These are phyloP conservation scores for Gastrolobium bilobum DNA, from an alignment of 306 rosid genomes.

Conservation along the genomic window DNA sequence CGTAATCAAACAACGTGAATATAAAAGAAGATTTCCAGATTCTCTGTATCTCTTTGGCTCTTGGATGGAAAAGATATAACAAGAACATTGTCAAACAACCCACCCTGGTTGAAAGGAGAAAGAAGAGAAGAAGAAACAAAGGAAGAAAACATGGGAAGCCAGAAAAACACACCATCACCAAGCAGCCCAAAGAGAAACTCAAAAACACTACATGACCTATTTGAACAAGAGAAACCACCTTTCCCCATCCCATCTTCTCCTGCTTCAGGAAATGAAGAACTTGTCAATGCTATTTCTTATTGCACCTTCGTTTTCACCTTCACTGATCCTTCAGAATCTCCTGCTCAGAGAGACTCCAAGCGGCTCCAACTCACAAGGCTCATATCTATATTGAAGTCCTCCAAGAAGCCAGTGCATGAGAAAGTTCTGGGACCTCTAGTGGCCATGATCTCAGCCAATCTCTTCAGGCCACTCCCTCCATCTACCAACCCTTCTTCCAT, in stretches of 20 bases:
- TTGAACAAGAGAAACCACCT: slow-evolving; percentile 53
- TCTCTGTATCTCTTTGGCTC: slow-evolving; percentile 29
- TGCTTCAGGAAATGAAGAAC: slow-evolving; percentile 59
- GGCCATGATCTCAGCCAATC: slow-evolving; percentile 65
- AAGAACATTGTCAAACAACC: slow-evolving; percentile 9
- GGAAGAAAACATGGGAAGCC: slow-evolving; percentile 51
- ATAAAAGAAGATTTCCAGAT: slow-evolving; percentile 8
- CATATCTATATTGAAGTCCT: slow-evolving; percentile 59
- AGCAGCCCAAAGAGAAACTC: slow-evolving; percentile 45
- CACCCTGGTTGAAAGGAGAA: background rate
- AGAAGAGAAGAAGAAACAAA: slow-evolving; percentile 9
- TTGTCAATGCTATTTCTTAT: slow-evolving; percentile 58
- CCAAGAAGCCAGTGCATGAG: slow-evolving; percentile 55
- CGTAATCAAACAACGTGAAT: slow-evolving; percentile 27
- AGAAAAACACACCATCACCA: slow-evolving; percentile 41
- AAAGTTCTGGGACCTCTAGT: slow-evolving; percentile 58
- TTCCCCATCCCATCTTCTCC: slow-evolving; percentile 38
- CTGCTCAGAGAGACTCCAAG: slow-evolving; percentile 71
- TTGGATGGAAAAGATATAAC: slow-evolving; percentile 38
- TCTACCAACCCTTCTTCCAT: slow-evolving; percentile 52
- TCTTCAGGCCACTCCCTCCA: slow-evolving; percentile 86
- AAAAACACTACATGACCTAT: slow-evolving; percentile 60
- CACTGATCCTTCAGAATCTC: slow-evolving; percentile 61
- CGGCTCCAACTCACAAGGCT: slow-evolving; percentile 67
- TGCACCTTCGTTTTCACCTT: slow-evolving; percentile 64